Conservation (phyloP, 805 yeast genomes). For the Zygoascus ofunaensis region DNA sequence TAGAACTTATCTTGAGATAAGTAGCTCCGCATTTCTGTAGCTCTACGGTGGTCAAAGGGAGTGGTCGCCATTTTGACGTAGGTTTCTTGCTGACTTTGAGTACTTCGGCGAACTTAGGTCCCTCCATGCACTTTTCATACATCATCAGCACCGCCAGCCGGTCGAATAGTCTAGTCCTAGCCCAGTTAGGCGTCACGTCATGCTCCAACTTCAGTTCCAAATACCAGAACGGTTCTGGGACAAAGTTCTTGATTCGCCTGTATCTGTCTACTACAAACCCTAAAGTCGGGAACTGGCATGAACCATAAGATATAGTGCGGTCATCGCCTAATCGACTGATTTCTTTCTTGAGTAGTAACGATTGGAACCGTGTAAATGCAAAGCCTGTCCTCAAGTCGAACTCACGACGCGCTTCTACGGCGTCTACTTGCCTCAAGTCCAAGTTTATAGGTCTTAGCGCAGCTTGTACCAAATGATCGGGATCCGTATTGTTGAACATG, state of each 20-base stretch:
- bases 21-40: slow-evolving; percentile 79
- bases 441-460: slow-evolving; percentile 58
- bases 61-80: slow-evolving; percentile 69
- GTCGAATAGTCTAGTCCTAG: slow-evolving; percentile 63
- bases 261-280: slow-evolving; percentile 94
- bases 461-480: slow-evolving; percentile 61
- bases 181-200: slow-evolving; percentile 54
- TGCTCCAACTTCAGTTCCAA: slow-evolving; percentile 41
- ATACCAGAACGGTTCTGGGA: slow-evolving; percentile 75
- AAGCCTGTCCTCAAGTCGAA: slow-evolving; percentile 84
- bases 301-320: slow-evolving; percentile 64
- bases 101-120: slow-evolving; percentile 42
- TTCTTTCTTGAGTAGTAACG: slow-evolving; percentile 33
- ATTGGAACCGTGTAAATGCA: slow-evolving; percentile 75
- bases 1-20: slow-evolving; percentile 68
- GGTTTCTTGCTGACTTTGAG: slow-evolving; percentile 47
- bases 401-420: slow-evolving; percentile 80
- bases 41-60: slow-evolving; percentile 91
- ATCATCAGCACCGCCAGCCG: slow-evolving; percentile 51
- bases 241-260: slow-evolving; percentile 60
- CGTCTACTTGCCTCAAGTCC: slow-evolving; percentile 63
- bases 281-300: slow-evolving; percentile 93
- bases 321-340: slow-evolving; percentile 26
- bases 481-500: slow-evolving; percentile 77
- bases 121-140: slow-evolving; percentile 56